phyloP scores from a whole-genome alignment of 2,329 filamentous ascomycete genomes.

The Talaromyces islandicus region DNA sequence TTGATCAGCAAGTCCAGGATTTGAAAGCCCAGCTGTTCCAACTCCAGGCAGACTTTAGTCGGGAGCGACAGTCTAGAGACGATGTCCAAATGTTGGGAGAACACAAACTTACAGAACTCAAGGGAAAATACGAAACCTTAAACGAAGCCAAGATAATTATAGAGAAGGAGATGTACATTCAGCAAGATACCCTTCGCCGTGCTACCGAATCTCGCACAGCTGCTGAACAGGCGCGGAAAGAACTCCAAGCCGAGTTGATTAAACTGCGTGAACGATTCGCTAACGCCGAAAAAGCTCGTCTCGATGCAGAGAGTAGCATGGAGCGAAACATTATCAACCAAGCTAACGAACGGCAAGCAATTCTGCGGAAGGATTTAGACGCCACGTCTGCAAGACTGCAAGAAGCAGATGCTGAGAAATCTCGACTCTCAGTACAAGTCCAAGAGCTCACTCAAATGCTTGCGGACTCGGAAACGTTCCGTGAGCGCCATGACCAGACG shows the following conservation, averaged over 20 bases:
- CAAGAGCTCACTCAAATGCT: slow-evolving; percentile 84
- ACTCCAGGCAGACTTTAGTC: slow-evolving; percentile 79
- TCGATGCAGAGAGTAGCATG: slow-evolving; percentile 73
- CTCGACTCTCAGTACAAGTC: slow-evolving; percentile 69
- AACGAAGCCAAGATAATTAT: slow-evolving; percentile 96
- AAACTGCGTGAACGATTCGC: slow-evolving; percentile 76
- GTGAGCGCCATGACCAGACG: slow-evolving; percentile 82
- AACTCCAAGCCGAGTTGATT: slow-evolving; percentile 79
- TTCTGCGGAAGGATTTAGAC: slow-evolving; percentile 72
- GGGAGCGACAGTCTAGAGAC: slow-evolving; percentile 87
- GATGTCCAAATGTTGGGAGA: slow-evolving; percentile 88
- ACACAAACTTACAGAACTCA: slow-evolving; percentile 75
- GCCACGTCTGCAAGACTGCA: slow-evolving; percentile 68
- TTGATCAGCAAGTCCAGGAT: slow-evolving; percentile 81
- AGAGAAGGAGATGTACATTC: slow-evolving; percentile 93
- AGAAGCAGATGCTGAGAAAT: slow-evolving; percentile 74
- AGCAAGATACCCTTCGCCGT: slow-evolving; percentile 83
- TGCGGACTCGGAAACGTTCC: slow-evolving; percentile 81
- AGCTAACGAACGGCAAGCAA: slow-evolving; percentile 73
- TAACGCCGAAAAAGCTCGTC: slow-evolving; percentile 75
- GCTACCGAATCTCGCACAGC: slow-evolving; percentile 73
- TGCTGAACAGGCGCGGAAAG: slow-evolving; percentile 82
- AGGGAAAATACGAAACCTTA: slow-evolving; percentile 76
- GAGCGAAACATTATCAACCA: slow-evolving; percentile 73
- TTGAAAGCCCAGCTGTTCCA: slow-evolving; percentile 81